These are phyloP conservation scores for Porogramme epimiltina DNA, from an alignment of 1,284 basidiomycete species.

Conservation along the genomic window DNA sequence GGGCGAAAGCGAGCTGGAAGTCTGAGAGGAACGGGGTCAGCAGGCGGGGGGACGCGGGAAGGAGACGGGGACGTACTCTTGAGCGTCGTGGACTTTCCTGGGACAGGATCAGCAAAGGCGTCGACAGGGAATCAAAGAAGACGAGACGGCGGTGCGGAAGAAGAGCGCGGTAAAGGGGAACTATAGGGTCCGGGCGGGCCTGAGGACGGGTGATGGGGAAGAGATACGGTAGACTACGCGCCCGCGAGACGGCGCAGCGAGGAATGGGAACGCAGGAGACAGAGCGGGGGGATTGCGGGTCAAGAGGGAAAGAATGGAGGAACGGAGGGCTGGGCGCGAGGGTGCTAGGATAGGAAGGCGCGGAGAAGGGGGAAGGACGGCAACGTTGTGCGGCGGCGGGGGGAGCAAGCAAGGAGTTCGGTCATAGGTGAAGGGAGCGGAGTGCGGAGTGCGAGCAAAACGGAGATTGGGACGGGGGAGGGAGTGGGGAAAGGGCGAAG, in stretches of 20 bases:
- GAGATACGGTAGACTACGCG: background rate
- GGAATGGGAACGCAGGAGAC: too few relatives aligned
- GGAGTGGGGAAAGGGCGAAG: background rate
- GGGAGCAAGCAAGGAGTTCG: too few relatives aligned
- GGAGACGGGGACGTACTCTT: slow-evolving; percentile 30
- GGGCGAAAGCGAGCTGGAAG: slow-evolving; percentile 54
- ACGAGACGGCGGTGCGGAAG: too few relatives aligned
- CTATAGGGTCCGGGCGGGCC: too few relatives aligned
- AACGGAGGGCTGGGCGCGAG: background rate
- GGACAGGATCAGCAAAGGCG: background rate
- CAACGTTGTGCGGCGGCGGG: too few relatives aligned
- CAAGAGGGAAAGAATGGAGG: background rate
- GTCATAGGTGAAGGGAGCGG: too few relatives aligned
- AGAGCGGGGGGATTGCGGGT: background rate
- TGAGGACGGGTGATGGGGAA: background rate
- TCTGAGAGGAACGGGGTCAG: slow-evolving; percentile 29
- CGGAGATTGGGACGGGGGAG: background rate
- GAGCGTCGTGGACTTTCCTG: slow-evolving; percentile 34
- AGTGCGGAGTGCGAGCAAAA: background rate
- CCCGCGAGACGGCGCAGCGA: too few relatives aligned
- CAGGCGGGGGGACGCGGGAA: background rate
- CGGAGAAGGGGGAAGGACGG: too few relatives aligned
- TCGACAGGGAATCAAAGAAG: too few relatives aligned
- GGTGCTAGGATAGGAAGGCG: background rate
- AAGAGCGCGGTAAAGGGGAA: too few relatives aligned